phyloP scores from a whole-genome alignment of 1,284 basidiomycete species.

The Moesziomyces sp. region DNA sequence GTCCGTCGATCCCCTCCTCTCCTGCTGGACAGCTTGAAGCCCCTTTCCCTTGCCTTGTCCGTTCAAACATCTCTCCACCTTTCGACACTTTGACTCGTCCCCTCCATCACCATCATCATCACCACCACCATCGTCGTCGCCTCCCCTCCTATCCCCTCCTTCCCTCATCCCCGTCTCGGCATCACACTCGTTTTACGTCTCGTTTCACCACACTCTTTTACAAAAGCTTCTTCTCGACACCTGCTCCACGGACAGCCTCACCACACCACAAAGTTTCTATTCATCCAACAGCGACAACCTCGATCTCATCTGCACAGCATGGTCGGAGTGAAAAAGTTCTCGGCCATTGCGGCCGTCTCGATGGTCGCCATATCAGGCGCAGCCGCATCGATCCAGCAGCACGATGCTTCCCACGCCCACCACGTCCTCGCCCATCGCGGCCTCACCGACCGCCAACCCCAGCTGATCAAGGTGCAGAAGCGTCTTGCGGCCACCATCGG shows the following conservation, averaged over 20 bases:
- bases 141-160: neutral
- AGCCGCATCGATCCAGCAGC: slow-evolving; percentile 23
- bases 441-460: slow-evolving; percentile 18
- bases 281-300: neutral
- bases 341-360: slow-evolving; percentile 35
- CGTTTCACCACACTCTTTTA: slow-evolving; percentile 23
- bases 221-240: neutral
- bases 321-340: slow-evolving; percentile 30
- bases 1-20: slow-evolving; percentile 19
- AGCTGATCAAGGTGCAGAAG: slow-evolving; percentile 45
- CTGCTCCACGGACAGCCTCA: neutral
- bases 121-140: slow-evolving; percentile 10
- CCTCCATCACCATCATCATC: slow-evolving; percentile 10
- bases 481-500: slow-evolving; percentile 11
- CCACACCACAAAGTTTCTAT: too few species aligned
- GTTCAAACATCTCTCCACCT: neutral
- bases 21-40: slow-evolving; percentile 1
- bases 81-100: neutral
- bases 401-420: slow-evolving; percentile 25
- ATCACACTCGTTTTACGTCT: slow-evolving; percentile 21
- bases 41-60: slow-evolving; percentile 1
- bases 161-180: slow-evolving; percentile 5
- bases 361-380: slow-evolving; percentile 26
- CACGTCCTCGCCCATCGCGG: slow-evolving; percentile 24
- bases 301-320: slow-evolving; percentile 11